phyloP scores from a whole-genome alignment of 2,329 filamentous ascomycete genomes.

The Akanthomyces uredinophilus region DNA sequence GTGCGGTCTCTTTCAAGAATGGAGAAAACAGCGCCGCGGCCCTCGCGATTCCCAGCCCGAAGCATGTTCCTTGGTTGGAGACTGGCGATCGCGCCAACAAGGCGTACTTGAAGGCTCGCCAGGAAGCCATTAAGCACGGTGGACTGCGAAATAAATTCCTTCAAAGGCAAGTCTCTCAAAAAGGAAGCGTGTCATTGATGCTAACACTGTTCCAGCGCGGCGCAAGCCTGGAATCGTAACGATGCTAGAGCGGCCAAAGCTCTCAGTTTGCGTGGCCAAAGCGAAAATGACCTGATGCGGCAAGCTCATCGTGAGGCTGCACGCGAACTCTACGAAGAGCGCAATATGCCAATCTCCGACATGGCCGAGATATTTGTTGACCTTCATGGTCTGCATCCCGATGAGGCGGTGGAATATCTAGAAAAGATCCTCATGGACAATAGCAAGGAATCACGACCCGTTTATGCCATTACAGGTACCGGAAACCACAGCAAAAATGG shows the following conservation, averaged over 20 bases:
- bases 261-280: conserved; percentile 86
- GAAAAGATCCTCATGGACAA: conserved; percentile 85
- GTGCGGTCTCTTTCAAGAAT: conserved; percentile 56
- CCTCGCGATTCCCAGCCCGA: conserved; percentile 78
- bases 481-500: conserved; percentile 98
- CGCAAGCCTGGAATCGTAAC: conserved; percentile 97
- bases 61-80: conserved; percentile 94
- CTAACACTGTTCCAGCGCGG: conserved; percentile 50
- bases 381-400: conserved; percentile 94
- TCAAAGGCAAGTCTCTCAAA: conserved; percentile 63
- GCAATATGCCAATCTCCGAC: conserved; percentile 59
- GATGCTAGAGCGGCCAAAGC: conserved; percentile 95
- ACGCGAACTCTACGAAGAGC: conserved; percentile 84
- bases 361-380: conserved; percentile 82
- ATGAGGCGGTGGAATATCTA: conserved; percentile 93
- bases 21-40: conserved; percentile 77
- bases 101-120: conserved; percentile 88
- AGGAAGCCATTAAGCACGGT: conserved; percentile 95
- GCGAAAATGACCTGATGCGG: conserved; percentile 94
- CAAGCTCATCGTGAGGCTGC: conserved; percentile 95
- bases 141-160: conserved; percentile 95
- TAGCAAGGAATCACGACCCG: conserved; percentile 62
- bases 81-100: conserved; percentile 88
- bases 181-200: background rate
- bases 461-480: conserved; percentile 95